Evolutionary conservation across 305 asterid species (phyloP), one percentile per base, ranked within the genome.

Genomic region (Withania somnifera): DNA sequence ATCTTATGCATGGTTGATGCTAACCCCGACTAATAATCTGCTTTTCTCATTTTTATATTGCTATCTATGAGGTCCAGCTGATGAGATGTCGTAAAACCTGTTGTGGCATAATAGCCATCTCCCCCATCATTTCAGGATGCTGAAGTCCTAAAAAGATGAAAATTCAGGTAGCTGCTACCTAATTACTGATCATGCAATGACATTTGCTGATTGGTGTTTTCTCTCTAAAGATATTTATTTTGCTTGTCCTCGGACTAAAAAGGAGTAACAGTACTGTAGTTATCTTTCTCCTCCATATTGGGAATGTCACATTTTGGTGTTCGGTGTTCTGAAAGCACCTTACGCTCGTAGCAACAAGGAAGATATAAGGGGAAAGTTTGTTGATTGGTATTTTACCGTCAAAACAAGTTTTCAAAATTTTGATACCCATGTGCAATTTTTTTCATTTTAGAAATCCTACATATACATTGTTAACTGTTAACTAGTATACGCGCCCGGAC

Each of bases 1-100:
- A 53, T 81, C 42, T 88, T 82, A 30, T 17, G 79, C 60, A 40
- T 30, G 19, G 47, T 68, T 82, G 84, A 20, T 20, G 81, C 61
- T 0, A 56, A 78, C 52, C 82, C 82, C 38, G 53, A 64, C 1
- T 36, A 67, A 64, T 28, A 61, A 63, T 67, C 5, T 0, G 0
- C 40, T 61, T 67, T 47, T 64, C 1, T 64, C 38, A 11, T 20
- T 47, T 80, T 19, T 64, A 24, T 38, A 11, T 79, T 79, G 10
- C 57, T 40, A 22, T 58, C 61, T 53, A 7, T 36, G 34, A 63
- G 58, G 52, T 50, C 34, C 52, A 64, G 66, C 83, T 42, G 77
- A 63, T 80, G 53, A 80, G 60, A 50, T 19, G 78, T 34, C 64
- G 38, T 28, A 30, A 24, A 17, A 32, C 78, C 77, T 40, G 7